Conservation (phyloP, 2,329 filamentous ascomycete genomes). For the Phialocephala subalpina region DNA sequence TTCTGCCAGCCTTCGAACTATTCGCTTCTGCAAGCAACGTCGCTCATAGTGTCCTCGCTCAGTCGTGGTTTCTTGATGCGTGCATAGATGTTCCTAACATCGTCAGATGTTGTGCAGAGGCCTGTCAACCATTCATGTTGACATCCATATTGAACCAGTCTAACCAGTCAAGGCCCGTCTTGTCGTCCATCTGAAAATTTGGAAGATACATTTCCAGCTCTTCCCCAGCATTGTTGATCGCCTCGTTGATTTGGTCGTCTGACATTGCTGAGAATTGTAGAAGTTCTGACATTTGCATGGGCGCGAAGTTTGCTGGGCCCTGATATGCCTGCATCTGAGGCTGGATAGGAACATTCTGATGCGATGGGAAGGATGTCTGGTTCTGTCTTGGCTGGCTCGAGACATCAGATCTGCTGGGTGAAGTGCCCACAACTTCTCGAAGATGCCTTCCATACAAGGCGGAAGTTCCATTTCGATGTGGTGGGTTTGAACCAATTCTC, state of each 20-base stretch:
- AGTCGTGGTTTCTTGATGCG: too few relatives aligned
- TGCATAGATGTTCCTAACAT: too few relatives aligned
- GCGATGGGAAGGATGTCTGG: conserved; percentile 21
- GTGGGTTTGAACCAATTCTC: conserved; percentile 70
- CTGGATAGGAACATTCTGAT: conserved; percentile 17
- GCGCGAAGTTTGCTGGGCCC: conserved; percentile 17
- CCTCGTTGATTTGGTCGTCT: conserved; percentile 71
- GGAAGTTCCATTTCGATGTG: conserved; percentile 73
- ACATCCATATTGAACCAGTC: conserved; percentile 40
- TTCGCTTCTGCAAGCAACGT: too few relatives aligned
- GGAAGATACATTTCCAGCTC: conserved; percentile 55
- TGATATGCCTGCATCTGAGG: conserved; percentile 16
- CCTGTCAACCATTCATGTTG: conserved; percentile 19
- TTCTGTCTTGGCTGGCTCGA: conserved; percentile 6
- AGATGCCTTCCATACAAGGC: conserved; percentile 65
- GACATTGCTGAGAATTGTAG: conserved; percentile 75
- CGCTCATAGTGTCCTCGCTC: too few relatives aligned
- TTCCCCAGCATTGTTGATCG: conserved; percentile 68
- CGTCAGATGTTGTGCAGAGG: too few relatives aligned
- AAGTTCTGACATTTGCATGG: conserved; percentile 48
- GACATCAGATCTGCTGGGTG: conserved; percentile 17
- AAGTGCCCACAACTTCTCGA: conserved; percentile 47
- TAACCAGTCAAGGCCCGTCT: conserved; percentile 34
- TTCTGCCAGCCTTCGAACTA: too few relatives aligned
- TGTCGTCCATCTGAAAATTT: conserved; percentile 38